Base-by-base conservation (phyloP, 73 alveolate genomes). In the Uronychia setigera region DNA sequence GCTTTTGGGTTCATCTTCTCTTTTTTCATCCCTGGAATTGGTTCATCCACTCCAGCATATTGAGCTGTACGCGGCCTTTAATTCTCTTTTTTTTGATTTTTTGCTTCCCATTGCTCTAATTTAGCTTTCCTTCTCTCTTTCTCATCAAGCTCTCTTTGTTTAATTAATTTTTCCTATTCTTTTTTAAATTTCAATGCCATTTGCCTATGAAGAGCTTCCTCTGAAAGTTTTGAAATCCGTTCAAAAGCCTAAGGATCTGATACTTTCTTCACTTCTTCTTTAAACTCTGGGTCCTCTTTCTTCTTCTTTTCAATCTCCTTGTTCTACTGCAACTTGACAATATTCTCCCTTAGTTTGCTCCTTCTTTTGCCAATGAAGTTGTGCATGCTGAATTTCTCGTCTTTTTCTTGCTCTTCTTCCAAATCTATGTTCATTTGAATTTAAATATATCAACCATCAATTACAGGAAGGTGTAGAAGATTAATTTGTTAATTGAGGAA, bases 21-120 rank as follows among this genome's bases (percentile, higher is more conserved):
- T 19, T 46, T 46, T 19, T 46, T 46, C 67, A 46, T 46, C 32
- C 81, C 81, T 25, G 81, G 81, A 30, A 76, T 76, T 5, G 81
- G 32, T 19, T 46, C 67, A 1, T 58, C 81, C 9, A 58, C 59
- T 5, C 28, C 29, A 27, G 81, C 81, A 28, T 26, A 76, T 25
- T 29, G 5, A 9, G 27, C 59, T 1, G 46, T 13, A 5, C 59
- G n/a, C 5, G 59, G 58, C 32, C 59, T 28, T 31, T 32, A 9
- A 5, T 28, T 76, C 28, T 28, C 28, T 14, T 30, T 31, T 32
- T 31, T 29, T 30, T 32, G 28, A 35, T 28, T 76, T 27, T 5
- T 1, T 1, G 59, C 27, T 27, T 76, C 32, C n/a, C n/a, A 13
- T 30, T 76, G 29, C 19, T 76, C 81, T 5, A 29, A 5, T 58